Base-by-base conservation (phyloP, 2,329 filamentous ascomycete genomes). In the Myriosclerotinia duriaeana region DNA sequence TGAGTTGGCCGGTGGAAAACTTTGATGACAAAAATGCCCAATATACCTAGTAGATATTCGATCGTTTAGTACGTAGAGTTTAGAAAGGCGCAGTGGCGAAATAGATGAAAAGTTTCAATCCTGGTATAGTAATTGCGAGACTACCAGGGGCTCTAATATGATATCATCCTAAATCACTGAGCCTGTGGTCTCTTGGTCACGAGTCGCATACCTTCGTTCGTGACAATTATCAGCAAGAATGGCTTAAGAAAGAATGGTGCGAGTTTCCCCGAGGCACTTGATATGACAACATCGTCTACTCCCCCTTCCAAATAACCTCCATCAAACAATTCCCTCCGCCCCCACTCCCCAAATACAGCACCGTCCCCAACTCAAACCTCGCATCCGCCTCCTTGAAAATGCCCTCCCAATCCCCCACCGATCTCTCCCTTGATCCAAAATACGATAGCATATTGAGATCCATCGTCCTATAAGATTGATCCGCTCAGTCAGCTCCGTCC, bases 401-500 rank as follows among this genome's bases (percentile, higher is more conserved):
- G 15, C 36, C 62, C 26, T 17, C 36, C 53, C 62, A 64, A 44
- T 64, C 62, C 17, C 40, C 53, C 15, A 64, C 14, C 22, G 62
- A 56, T n/a, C 38, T 58, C 53, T 64, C 62, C 11, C 40, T 53
- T 17, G 62, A 55, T 38, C 53, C 53, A 58, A 64, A 64, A 20
- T 50, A 59, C 14, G 53, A 65, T 17, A 60, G 42, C 63, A 65
- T 65, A 17, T 52, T 60, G 20, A 65, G 15, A 50, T 65, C 34
- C 46, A 65, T 59, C 30, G 44, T 30, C 22, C 63, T 65, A 22
- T 26, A 26, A 26, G 3, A 26, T 26, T 26, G 26, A 26, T 26
- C 22, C 20, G n/a, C 40, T 63, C 48, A 63, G 48, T 53, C 42
- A n/a, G 2, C 17, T 44, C 38, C 26, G 26, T 26, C 26, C 26